phyloP scores from a whole-genome alignment of 345 rosid genomes.

The Boechera stricta region DNA sequence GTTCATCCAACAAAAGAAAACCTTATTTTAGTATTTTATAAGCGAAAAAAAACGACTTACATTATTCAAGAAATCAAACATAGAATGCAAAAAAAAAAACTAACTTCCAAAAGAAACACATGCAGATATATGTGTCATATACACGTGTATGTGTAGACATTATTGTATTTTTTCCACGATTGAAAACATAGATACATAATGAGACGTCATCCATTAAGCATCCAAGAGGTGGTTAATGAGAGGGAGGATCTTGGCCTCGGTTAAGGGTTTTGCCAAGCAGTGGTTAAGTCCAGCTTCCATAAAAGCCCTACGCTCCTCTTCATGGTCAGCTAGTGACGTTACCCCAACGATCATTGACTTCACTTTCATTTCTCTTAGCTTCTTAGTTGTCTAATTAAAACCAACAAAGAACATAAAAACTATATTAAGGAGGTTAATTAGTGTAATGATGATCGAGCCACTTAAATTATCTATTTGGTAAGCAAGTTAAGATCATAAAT shows the following conservation, averaged over 20 bases:
- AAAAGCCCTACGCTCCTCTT: constrained; percentile 38
- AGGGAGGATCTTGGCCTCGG: constrained; percentile 31
- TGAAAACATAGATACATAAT: background rate
- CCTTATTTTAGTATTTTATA: background rate
- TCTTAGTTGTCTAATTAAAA: constrained; percentile 41
- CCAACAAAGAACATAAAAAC: background rate
- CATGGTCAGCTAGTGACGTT: constrained; percentile 35
- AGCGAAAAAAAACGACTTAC: constrained; percentile 20
- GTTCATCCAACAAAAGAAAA: background rate
- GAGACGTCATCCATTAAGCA: constrained; percentile 24
- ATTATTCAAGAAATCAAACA: background rate
- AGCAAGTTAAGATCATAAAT: background rate
- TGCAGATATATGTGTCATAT: background rate
- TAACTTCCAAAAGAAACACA: background rate
- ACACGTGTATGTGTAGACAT: constrained; percentile 15
- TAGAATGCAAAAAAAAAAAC: background rate
- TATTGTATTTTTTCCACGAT: constrained; percentile 3
- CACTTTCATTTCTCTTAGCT: constrained; percentile 49
- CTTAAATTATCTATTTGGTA: background rate
- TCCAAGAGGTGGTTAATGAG: constrained; percentile 35
- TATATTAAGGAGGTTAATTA: background rate
- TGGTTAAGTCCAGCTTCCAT: constrained; percentile 48
- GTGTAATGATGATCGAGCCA: constrained; percentile 6
- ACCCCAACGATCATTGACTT: constrained; percentile 44
- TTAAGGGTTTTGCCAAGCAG: constrained; percentile 44